These are phyloP conservation scores for Flaveria bidentis DNA, from an alignment of 129 eudicot genomes.

Conservation along the genomic window DNA sequence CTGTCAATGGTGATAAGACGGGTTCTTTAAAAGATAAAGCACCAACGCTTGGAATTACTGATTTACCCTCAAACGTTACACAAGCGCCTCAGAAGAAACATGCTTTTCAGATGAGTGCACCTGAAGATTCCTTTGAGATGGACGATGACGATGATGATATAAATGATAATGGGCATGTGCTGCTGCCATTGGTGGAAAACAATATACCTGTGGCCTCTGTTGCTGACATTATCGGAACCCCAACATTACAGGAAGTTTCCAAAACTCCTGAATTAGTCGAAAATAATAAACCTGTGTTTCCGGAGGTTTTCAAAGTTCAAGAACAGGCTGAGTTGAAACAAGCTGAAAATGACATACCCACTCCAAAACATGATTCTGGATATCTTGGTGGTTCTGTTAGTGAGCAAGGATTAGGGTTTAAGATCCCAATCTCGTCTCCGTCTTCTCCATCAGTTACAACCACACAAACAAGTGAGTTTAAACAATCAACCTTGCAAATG, in stretches of 20 bases:
- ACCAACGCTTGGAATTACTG: slow-evolving; percentile 19
- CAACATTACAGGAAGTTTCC: not conserved
- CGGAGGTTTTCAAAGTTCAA: slow-evolving; percentile 32
- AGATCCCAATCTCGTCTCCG: slow-evolving; percentile 30
- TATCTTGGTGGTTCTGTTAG: slow-evolving; percentile 24
- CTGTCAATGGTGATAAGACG: slow-evolving; percentile 30
- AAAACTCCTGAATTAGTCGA: slow-evolving; percentile 24
- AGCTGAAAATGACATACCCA: slow-evolving; percentile 18
- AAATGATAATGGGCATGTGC: slow-evolving; percentile 40
- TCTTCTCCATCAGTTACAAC: slow-evolving; percentile 22
- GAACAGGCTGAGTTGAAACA: slow-evolving; percentile 33
- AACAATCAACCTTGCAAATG: slow-evolving; percentile 27
- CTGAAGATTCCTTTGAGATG: slow-evolving; percentile 57
- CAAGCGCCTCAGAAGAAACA: slow-evolving; percentile 45
- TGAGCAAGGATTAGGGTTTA: slow-evolving; percentile 30
- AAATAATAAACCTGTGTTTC: slow-evolving; percentile 19
- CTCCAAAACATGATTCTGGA: slow-evolving; percentile 28
- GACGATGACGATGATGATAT: slow-evolving; percentile 40
- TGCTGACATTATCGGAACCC: slow-evolving; percentile 20
- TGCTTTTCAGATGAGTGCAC: slow-evolving; percentile 73
- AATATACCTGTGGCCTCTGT: slow-evolving; percentile 28
- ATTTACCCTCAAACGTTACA: slow-evolving; percentile 24
- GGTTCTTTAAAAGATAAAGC: slow-evolving; percentile 29
- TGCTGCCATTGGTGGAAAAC: slow-evolving; percentile 22
- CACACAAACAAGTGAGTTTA: slow-evolving; percentile 19